Conservation (phyloP, 805 yeast species). For the Cephaloascus fragrans region DNA sequence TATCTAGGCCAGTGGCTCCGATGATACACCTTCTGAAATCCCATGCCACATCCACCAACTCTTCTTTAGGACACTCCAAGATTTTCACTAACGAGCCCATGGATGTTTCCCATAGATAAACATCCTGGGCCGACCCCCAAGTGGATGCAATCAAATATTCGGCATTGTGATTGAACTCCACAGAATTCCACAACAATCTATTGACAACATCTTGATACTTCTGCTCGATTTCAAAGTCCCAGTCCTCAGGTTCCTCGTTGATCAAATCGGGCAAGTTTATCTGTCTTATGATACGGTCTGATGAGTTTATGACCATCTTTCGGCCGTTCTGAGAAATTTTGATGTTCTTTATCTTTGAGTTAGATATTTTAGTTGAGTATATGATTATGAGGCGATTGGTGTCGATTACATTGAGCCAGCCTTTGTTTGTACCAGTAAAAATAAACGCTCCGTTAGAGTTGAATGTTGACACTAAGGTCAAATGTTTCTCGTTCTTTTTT, state of each 20-base stretch:
- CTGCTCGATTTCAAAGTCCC: conserved; percentile 62
- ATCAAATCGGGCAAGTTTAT: conserved; percentile 34
- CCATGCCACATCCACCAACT: conserved; percentile 81
- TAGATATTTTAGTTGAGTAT: conserved; percentile 46
- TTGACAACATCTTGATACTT: conserved; percentile 88
- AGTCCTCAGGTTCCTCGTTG: conserved; percentile 18
- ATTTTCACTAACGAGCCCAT: conserved; percentile 85
- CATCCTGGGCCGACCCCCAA: conserved; percentile 78
- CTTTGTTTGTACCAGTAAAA: conserved; percentile 73
- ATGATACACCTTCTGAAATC: conserved; percentile 65
- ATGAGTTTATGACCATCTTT: conserved; percentile 63
- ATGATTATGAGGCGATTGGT: conserved; percentile 22
- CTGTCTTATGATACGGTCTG: conserved; percentile 70
- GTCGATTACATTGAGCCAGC: conserved; percentile 51
- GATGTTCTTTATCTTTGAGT: conserved; percentile 63
- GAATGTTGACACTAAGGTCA: conserved; percentile 41
- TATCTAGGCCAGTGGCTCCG: conserved; percentile 77
- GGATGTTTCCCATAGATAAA: conserved; percentile 87
- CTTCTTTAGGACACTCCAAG: conserved; percentile 85
- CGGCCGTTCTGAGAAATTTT: conserved; percentile 48
- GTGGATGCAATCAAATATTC: conserved; percentile 89
- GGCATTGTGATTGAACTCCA: conserved; percentile 59
- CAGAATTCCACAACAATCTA: conserved; percentile 79
- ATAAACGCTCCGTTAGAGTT: conserved; percentile 46
- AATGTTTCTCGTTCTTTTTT: conserved; percentile 21